Evolutionary conservation across 192 early-diverging fungal genomes (phyloP), one percentile per base, ranked within the genome.

Genomic region (Coemansia sp.): DNA sequence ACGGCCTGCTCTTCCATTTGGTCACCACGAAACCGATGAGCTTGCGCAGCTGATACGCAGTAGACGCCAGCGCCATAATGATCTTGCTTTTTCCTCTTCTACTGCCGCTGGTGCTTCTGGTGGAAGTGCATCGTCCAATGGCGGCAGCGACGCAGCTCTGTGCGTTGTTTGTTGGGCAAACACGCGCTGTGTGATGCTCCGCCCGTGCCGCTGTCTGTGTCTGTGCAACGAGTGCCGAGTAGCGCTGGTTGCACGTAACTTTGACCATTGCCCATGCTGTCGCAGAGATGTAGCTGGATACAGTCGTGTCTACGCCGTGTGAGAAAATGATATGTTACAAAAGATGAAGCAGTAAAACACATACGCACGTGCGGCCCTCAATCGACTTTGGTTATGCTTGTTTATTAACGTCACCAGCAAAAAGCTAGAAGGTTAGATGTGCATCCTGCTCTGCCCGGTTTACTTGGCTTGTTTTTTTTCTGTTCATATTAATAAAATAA

Each of bases 201-300:
- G 76, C 8, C 80, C 80, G 0, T 83, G 80, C 46, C 70, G 80
- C 32, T 83, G 80, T 41, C 60, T 83, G 62, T 83, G 75, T 45
- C 54, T 83, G 47, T 83, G 80, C 67, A 77, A 83, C 26, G 80
- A 83, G 13, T 83, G 80, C 43, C 74, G 80, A 1, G 32, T 51
- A 22, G 72, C 80, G 8, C 61, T 83, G 55, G 80, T 66, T 0
- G 69, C 70, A 13, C 75, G 80, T 19, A 68, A 55, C 41, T 83
- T 83, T 74, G 80, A 74, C 58, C 80, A 77, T 41, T 83, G 80
- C 19, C 80, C 80, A 21, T 83, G 80, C 47, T 83, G 80, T 49
- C 75, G 80, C 22, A 65, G 75, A 21, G 16, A 56, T 36, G 75
- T 83, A 46, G 63, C 43, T 41, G 80, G 75, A 6, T 83, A 77